Evolutionary conservation across 2,329 filamentous ascomycete species (phyloP), one percentile per base, ranked within the genome.

Genomic region (Curvularia verruculosa): DNA sequence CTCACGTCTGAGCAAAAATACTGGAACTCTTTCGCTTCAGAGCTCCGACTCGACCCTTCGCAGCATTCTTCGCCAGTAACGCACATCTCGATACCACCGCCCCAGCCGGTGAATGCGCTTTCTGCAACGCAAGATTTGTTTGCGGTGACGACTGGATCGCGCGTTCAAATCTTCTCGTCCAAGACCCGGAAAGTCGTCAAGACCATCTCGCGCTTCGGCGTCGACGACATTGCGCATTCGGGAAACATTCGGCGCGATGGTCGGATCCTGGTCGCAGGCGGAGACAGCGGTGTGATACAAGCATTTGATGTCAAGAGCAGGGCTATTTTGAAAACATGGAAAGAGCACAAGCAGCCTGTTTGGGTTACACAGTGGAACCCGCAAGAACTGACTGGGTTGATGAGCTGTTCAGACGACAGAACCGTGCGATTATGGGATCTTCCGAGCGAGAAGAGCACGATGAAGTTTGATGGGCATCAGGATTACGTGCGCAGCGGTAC

Each of bases 381-480:
- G 1, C 85, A 84, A n/a, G 89, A 95, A 59, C 84, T 93, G 63
- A 99, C 95, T 0, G 87, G 87, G 3, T 81, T 98, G 58, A 89
- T 99, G 84, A 96, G 90, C 71, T 89, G 91, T 50, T 92, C 90
- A 74, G 95, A 99, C 76, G 95, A 99, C 78, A 88, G 88, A 68
- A 97, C 93, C 3, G 93, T 99, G 49, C 86, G 93, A 52, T 79
- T 98, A 54, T 99, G 96, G 96, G 94, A 98, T 79, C 81, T 99
- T 63, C 90, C 95, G 9, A 89, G 87, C 71, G 88, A 91, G 70
- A 84, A 86, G 61, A 89, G 91, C 64, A 87, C 87, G 43, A 86
- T 86, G 59, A 92, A 87, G 2, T 96, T 97, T 69, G 81, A 88
- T 36, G 95, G 95, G 13, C 95, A 99, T 76, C 84, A 86, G 53